Percentiles rank a stretch among this genome's conserved stretches.
These are phyloP conservation scores for Camellia oleifera DNA, from an alignment of 179 eudicot genomes.

Conservation along the genomic window DNA sequence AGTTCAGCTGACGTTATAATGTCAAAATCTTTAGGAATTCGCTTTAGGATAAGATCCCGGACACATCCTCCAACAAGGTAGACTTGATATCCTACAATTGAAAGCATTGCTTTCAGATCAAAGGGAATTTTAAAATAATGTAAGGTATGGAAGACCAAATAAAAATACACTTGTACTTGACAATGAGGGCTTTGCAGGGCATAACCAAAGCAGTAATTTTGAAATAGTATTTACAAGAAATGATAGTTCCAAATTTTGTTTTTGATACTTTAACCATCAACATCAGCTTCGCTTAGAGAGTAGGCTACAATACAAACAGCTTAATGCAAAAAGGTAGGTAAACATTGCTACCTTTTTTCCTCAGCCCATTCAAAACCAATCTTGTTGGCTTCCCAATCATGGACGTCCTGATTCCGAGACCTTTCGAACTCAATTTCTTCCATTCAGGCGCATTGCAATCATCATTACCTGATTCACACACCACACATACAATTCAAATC, in stretches of 20 bases:
- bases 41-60: slow-evolving; percentile 61
- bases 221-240: not conserved
- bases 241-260: not conserved
- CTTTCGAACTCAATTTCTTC: slow-evolving; percentile 47
- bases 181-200: not conserved
- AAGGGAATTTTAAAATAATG: not conserved
- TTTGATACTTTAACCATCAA: not conserved
- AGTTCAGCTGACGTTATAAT: slow-evolving; percentile 67
- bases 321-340: not conserved
- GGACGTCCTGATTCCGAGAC: slow-evolving; percentile 46
- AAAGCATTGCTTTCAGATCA: not conserved
- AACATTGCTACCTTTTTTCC: slow-evolving; percentile 33
- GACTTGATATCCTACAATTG: slow-evolving; percentile 55
- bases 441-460: slow-evolving; percentile 30
- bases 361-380: slow-evolving; percentile 38
- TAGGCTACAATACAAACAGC: not conserved
- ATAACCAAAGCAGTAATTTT: not conserved
- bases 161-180: not conserved
- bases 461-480: slow-evolving; percentile 13
- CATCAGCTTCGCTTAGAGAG: not conserved
- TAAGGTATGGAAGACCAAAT: not conserved
- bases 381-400: slow-evolving; percentile 37
- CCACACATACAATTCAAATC: slow-evolving; percentile 2
- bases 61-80: slow-evolving; percentile 86
- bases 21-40: slow-evolving; percentile 73